Evolutionary conservation across 139 green algal genomes (phyloP).

Genomic region (Chlorella sorokiniana): DNA sequence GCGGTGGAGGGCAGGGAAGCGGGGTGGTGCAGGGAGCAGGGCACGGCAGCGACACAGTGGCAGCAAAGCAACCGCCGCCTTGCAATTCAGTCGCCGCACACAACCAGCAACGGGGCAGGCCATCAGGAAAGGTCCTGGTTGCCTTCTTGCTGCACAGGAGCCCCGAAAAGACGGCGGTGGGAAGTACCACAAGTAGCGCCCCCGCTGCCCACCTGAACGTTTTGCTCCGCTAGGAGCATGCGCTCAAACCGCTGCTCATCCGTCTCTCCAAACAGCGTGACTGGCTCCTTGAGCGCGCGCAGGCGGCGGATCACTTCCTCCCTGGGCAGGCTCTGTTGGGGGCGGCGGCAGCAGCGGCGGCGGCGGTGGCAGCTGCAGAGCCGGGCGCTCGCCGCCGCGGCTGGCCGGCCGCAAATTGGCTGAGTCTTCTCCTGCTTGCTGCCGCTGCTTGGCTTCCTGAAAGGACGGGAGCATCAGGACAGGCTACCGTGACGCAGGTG

Average conservation of each 20-base stretch:
- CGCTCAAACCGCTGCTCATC: slow-evolving; percentile 60
- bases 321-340: slow-evolving; percentile 38
- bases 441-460: slow-evolving; percentile 18
- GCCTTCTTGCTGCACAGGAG: too few relatives aligned
- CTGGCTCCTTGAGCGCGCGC: slow-evolving; percentile 82
- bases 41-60: not conserved
- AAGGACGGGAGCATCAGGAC: not conserved
- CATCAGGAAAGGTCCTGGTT: too few relatives aligned
- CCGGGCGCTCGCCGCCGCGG: not conserved
- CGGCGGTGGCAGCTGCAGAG: not conserved
- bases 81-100: too few relatives aligned
- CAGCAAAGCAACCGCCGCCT: too few relatives aligned
- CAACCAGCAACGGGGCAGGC: too few relatives aligned
- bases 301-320: slow-evolving; percentile 88
- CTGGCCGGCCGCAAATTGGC: not conserved
- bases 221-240: slow-evolving; percentile 66
- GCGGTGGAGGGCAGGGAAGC: not conserved
- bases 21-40: too few relatives aligned
- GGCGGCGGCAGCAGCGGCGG: not conserved
- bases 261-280: slow-evolving; percentile 93
- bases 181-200: too few relatives aligned
- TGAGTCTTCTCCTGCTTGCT: not conserved
- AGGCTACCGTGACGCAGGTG: not conserved
- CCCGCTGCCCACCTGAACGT: slow-evolving; percentile 59
- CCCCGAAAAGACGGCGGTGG: too few relatives aligned